Base-by-base conservation (phyloP, 2,329 filamentous ascomycete genomes). In the Allantophomopsis lycopodina region DNA sequence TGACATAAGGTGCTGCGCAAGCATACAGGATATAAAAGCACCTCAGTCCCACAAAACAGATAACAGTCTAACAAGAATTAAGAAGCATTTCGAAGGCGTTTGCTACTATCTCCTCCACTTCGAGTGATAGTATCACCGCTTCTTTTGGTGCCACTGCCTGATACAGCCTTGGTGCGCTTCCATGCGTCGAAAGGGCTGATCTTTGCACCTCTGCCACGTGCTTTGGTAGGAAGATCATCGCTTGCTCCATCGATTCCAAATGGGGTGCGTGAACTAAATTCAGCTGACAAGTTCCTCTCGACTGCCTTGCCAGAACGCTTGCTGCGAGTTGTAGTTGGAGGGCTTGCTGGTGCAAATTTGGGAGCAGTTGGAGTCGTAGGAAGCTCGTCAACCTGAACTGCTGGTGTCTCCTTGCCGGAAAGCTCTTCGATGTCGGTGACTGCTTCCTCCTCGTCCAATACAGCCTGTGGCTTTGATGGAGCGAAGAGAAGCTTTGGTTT, bases 401-500 rank as follows among this genome's bases (percentile, higher is more conserved):
- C 21, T 7, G 50, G 48, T 33, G 51, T 51, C 12, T 39, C 42
- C 16, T 28, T 15, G n/a, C 53, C 31, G 46, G 32, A 54, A 48
- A 31, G 54, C 45, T 60, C 55, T 46, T 66, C 63, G 33, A 71
- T 65, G 45, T 72, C 68, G 17, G 67, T 72, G 33, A 60, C 50
- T 5, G 66, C 68, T 50, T 72, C 69, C 44, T 65, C 55, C 42
- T 65, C 60, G 43, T 71, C 74, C 48, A 78, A 73, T 65, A 50
- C 79, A 68, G 30, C 74, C 74, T 42, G 60, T 56, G 5, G 71
- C 71, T 52, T 83, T 32, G 46, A 39, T 23, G 53, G 76, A 18
- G 35, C 73, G 60, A 85, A 88, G 7, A 88, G 69, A 7, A 85
- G 69, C 28, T 79, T 75, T 12, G 82, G 82, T 58, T 82, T 79